These are phyloP conservation scores for Metschnikowia koreensis DNA, from an alignment of 805 yeast genomes.

Conservation along the genomic window DNA sequence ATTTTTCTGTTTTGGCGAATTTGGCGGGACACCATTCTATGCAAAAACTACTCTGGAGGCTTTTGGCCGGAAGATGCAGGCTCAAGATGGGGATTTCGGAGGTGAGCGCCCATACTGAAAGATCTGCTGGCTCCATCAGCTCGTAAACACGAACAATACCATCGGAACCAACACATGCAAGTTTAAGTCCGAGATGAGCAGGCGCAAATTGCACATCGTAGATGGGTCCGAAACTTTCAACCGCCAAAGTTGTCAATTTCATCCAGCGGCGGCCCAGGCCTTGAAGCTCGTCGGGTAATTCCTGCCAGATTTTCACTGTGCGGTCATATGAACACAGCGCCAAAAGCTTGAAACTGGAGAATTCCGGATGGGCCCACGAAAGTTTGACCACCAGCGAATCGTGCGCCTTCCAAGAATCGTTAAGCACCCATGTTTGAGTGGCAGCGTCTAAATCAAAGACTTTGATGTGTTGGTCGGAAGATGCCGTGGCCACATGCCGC, in stretches of 20 bases:
- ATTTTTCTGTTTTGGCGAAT: slow-evolving; percentile 67
- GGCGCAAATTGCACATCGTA: slow-evolving; percentile 92
- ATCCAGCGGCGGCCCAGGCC: slow-evolving; percentile 86
- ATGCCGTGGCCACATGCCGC: slow-evolving; percentile 86
- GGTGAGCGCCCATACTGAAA: slow-evolving; percentile 76
- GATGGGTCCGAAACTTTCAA: slow-evolving; percentile 82
- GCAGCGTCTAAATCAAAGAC: slow-evolving; percentile 74
- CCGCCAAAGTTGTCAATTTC: slow-evolving; percentile 66
- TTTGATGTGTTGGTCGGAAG: slow-evolving; percentile 90
- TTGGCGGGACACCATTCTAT: slow-evolving; percentile 90
- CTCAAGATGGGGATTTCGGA: slow-evolving; percentile 66
- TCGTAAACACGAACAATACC: slow-evolving; percentile 84
- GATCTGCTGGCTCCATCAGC: slow-evolving; percentile 84
- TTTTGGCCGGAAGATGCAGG: slow-evolving; percentile 68
- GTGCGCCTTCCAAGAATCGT: slow-evolving; percentile 94
- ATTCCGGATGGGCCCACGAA: slow-evolving; percentile 94
- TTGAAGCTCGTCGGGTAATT: slow-evolving; percentile 70
- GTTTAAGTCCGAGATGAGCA: slow-evolving; percentile 70
- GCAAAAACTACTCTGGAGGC: slow-evolving; percentile 81
- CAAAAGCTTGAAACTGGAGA: slow-evolving; percentile 66
- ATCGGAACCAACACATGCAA: slow-evolving; percentile 88
- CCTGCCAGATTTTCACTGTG: slow-evolving; percentile 89
- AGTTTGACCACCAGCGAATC: slow-evolving; percentile 81
- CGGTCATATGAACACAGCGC: slow-evolving; percentile 91
- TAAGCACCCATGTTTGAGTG: slow-evolving; percentile 73